Percentiles rank a stretch among this genome's conserved stretches.
Evolutionary conservation across 2,329 filamentous ascomycete genomes (phyloP).

Genomic region (Penicillium sp.): DNA sequence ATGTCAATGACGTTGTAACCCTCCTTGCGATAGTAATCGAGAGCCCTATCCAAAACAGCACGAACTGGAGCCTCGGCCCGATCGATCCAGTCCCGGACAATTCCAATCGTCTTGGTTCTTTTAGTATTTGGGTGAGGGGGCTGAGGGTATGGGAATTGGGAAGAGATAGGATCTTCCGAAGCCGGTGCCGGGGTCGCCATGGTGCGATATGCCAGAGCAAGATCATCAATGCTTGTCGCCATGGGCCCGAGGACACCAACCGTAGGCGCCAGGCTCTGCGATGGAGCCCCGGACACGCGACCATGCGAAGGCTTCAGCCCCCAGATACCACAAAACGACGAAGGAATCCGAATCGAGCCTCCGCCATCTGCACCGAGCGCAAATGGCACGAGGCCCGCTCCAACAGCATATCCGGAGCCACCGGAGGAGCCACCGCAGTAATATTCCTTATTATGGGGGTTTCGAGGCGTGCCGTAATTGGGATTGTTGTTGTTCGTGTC

Average conservation of each 20-base stretch:
- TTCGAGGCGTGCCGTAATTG: slow-evolving; percentile 71
- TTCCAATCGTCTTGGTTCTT: slow-evolving; percentile 66
- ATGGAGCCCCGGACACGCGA: slow-evolving; percentile 63
- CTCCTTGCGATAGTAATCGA: slow-evolving; percentile 55
- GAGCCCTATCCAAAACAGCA: slow-evolving; percentile 60
- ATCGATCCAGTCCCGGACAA: slow-evolving; percentile 70
- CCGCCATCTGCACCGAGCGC: slow-evolving; percentile 75
- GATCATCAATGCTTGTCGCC: slow-evolving; percentile 72
- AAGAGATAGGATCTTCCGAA: slow-evolving; percentile 57
- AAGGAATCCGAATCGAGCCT: slow-evolving; percentile 73
- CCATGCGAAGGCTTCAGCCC: slow-evolving; percentile 79
- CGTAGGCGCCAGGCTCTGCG: slow-evolving; percentile 60
- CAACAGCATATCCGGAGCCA: slow-evolving; percentile 71
- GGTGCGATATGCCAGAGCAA: slow-evolving; percentile 78
- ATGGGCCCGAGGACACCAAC: slow-evolving; percentile 74
- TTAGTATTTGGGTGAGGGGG: slow-evolving; percentile 36
- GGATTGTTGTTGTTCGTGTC: slow-evolving; percentile 85
- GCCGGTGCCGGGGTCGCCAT: slow-evolving; percentile 72
- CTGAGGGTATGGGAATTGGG: slow-evolving; percentile 60
- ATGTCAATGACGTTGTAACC: slow-evolving; percentile 50
- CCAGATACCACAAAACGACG: slow-evolving; percentile 76
- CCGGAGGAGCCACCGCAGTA: slow-evolving; percentile 82
- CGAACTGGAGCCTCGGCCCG: slow-evolving; percentile 66
- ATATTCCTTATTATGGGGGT: slow-evolving; percentile 75
- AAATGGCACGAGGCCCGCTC: slow-evolving; percentile 70